phyloP scores from a whole-genome alignment of 352 stramenopile species.

The Chrysophaeum taylorii region DNA sequence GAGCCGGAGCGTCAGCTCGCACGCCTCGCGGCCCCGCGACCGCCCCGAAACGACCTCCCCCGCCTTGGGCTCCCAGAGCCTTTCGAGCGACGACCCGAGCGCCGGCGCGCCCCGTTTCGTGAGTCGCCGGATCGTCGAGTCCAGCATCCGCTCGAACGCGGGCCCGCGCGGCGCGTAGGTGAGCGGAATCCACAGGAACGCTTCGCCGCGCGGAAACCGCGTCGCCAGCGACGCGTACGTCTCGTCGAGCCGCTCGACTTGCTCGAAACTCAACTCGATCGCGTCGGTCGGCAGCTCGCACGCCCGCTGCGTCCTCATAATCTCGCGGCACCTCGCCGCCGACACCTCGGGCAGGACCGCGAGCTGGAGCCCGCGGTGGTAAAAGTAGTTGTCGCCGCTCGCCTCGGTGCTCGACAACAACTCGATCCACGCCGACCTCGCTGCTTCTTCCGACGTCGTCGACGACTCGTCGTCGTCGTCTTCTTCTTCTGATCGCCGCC shows the following conservation, averaged over 20 bases:
- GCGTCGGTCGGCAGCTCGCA: constrained; percentile 47
- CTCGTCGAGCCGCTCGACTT: constrained; percentile 47
- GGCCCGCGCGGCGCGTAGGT: constrained; percentile 62
- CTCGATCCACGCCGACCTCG: constrained; percentile 53
- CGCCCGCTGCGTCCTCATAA: constrained; percentile 39
- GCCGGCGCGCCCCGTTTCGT: constrained; percentile 81
- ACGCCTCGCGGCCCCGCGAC: background rate
- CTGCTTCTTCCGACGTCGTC: constrained; percentile 50
- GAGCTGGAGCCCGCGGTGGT: constrained; percentile 68
- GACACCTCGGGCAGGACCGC: constrained; percentile 50
- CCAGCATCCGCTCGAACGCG: constrained; percentile 50
- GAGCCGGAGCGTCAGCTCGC: constrained; percentile 41
- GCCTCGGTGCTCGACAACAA: constrained; percentile 38
- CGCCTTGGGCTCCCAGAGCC: background rate
- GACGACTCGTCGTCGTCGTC: constrained; percentile 17
- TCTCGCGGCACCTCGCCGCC: constrained; percentile 40
- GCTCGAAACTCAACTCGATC: constrained; percentile 36
- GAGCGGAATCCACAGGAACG: constrained; percentile 75
- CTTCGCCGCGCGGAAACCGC: constrained; percentile 52
- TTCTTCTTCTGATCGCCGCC: constrained; percentile 34
- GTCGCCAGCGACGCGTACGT: constrained; percentile 42
- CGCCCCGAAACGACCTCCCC: background rate
- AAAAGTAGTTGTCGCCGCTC: constrained; percentile 79
- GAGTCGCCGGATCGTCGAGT: constrained; percentile 45
- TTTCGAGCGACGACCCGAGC: constrained; percentile 70